Percentiles rank a stretch among this genome's conserved stretches.
Conservation (phyloP, 73 alveolate genomes). For the Effrenium voratum region DNA sequence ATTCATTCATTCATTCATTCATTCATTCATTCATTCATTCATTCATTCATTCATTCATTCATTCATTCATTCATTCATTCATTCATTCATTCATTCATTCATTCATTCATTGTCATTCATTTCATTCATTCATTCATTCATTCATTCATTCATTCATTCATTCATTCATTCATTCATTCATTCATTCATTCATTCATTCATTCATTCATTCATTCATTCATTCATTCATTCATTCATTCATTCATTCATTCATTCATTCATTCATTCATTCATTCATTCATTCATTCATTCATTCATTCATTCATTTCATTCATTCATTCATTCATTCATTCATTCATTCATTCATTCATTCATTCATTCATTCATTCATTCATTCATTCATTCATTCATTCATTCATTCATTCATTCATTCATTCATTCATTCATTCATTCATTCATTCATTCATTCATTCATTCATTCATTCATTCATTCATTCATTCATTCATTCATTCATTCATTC, state of each 20-base stretch:
- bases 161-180: constrained; percentile 14
- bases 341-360: not conserved
- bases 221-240: constrained; percentile 64
- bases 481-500: not conserved
- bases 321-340: not conserved
- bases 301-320: constrained; percentile 1
- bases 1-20: constrained; percentile 47
- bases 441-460: not conserved
- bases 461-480: not conserved
- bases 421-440: not conserved
- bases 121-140: constrained; percentile 55
- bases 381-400: constrained; percentile 1
- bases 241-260: constrained; percentile 40
- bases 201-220: constrained; percentile 4
- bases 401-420: not conserved
- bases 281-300: constrained; percentile 50
- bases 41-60: constrained; percentile 70
- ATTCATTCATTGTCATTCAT: constrained; percentile 55
- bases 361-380: not conserved
- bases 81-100: constrained; percentile 55
- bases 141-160: constrained; percentile 5
- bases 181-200: not conserved
- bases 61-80: constrained; percentile 84
- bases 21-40: constrained; percentile 13
- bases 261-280: constrained; percentile 79